These are phyloP conservation scores for Furcasterigmium sp. DNA, from an alignment of 2,329 filamentous ascomycete species.

Conservation along the genomic window DNA sequence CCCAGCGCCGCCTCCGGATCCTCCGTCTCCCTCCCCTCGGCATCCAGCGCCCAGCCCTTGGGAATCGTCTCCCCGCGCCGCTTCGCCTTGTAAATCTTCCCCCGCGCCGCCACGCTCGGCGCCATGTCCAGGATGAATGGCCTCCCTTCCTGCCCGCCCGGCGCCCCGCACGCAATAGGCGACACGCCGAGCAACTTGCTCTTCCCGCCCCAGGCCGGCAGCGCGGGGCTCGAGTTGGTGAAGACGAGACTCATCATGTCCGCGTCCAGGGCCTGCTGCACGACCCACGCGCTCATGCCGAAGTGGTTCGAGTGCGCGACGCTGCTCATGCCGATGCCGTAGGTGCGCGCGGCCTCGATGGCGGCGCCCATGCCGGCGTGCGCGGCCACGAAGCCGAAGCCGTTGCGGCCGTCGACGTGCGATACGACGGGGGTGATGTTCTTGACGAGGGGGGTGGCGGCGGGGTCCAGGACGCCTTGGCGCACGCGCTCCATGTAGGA, in stretches of 20 bases:
- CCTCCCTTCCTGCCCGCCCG: constrained; percentile 44
- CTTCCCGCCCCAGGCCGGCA: constrained; percentile 66
- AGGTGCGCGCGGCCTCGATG: constrained; percentile 57
- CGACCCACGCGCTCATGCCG: constrained; percentile 77
- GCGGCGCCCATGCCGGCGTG: constrained; percentile 61
- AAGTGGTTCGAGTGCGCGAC: constrained; percentile 78
- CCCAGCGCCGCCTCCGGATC: constrained; percentile 67
- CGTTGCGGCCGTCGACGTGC: constrained; percentile 62
- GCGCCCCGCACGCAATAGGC: constrained; percentile 72
- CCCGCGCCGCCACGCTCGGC: constrained; percentile 62
- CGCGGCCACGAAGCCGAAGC: constrained; percentile 71
- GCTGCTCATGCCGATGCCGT: constrained; percentile 71
- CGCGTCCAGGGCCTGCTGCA: constrained; percentile 70
- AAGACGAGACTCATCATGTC: constrained; percentile 67
- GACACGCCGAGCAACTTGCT: constrained; percentile 68
- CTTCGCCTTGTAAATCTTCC: constrained; percentile 68
- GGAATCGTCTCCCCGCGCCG: constrained; percentile 66
- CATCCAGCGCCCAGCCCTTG: constrained; percentile 68
- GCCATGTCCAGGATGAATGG: constrained; percentile 76
- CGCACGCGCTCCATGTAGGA: constrained; percentile 72
- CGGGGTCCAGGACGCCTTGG: constrained; percentile 60
- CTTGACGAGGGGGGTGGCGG: constrained; percentile 50
- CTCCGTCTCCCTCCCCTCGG: constrained; percentile 61
- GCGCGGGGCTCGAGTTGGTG: constrained; percentile 66
- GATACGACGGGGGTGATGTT: constrained; percentile 67